Base-by-base conservation (phyloP, 139 green algal genomes). In the Eudorina sp. region DNA sequence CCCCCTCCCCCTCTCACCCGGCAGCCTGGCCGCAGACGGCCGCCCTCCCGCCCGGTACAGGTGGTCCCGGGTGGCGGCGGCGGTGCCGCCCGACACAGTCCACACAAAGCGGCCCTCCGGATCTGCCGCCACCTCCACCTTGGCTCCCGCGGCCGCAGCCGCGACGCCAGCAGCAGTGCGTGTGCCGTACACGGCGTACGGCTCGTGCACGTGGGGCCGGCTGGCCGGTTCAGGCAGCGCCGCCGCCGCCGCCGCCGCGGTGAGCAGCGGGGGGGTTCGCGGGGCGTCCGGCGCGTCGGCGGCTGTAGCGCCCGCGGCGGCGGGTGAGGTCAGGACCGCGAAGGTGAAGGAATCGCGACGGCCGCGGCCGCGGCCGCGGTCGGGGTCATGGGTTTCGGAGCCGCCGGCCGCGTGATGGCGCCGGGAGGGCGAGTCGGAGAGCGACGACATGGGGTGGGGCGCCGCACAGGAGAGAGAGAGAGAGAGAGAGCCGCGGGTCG, bases 21-120 rank as follows among this genome's bases (percentile, higher is more conserved):
- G 14, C 8, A 6, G n/a, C 62, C 8, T 43, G n/a, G 29, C n/a
- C 3, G 68, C 68, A 3, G 68, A 6, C 9, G 68, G 68, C 11
- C 36, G 36, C 9, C 68, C 68, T 16, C 36, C 68, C 11, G 68
- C 68, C 8, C 68, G 68, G 36, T 34, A 76, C 36, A 76, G 68
- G 36, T 76, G 68, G 36, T 51, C 36, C 14, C 36, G 36, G 11
- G n/a, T 29, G 68, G 21, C 62, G 55, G 55, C 55, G 51, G n/a
- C n/a, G n/a, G n/a, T 55, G 48, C 48, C 13, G 48, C 48, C 48
- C 48, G 48, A 36, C n/a, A 76, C 3, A 11, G 68, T 34, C 68
- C 68, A 76, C 68, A 76, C 36, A 16, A 76, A 76, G 68, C 68
- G 68, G 16, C 68, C 68, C 36, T 27, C 68, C 48, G 68, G 68